These are phyloP conservation scores for Pseudocercospora vitis DNA, from an alignment of 2,329 filamentous ascomycete genomes.

Conservation along the genomic window DNA sequence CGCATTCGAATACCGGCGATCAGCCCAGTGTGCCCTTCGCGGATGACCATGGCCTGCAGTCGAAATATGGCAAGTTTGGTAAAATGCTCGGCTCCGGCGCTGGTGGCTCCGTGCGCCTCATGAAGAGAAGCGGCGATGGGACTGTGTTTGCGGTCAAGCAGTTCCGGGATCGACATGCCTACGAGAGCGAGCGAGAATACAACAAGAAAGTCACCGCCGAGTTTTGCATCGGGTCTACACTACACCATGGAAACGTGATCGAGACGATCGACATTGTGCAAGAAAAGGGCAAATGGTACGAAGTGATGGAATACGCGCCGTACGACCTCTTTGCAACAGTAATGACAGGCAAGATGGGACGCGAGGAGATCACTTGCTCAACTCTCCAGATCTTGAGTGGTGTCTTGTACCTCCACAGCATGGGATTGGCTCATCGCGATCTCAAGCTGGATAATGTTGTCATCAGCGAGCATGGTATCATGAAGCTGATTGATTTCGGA, in stretches of 20 bases:
- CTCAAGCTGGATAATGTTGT: constrained; percentile 97
- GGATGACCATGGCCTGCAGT: constrained; percentile 85
- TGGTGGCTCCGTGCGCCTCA: constrained; percentile 87
- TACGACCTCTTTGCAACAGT: constrained; percentile 96
- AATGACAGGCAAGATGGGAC: constrained; percentile 96
- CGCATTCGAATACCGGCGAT: constrained; percentile 33
- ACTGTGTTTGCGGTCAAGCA: constrained; percentile 98
- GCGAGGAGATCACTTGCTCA: constrained; percentile 84
- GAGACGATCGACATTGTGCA: constrained; percentile 96
- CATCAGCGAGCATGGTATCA: constrained; percentile 91
- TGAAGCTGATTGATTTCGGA: constrained; percentile 99
- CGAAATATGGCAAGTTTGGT: constrained; percentile 94
- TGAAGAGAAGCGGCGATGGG: constrained; percentile 90
- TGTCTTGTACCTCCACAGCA: constrained; percentile 89
- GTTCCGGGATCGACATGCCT: constrained; percentile 85
- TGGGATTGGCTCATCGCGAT: constrained; percentile 92
- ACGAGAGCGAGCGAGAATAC: constrained; percentile 93
- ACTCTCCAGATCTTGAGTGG: constrained; percentile 94
- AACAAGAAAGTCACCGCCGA: constrained; percentile 98
- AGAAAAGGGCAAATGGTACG: constrained; percentile 92
- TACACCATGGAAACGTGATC: constrained; percentile 97
- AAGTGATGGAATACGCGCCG: constrained; percentile 98
- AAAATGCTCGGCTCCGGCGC: constrained; percentile 91
- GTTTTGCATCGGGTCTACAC: constrained; percentile 94
- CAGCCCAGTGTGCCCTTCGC: constrained; percentile 72